Percentiles rank a stretch among this genome's conserved stretches.
These are phyloP conservation scores for Bromus sterilis DNA, from an alignment of 176 grass and related monocot genomes.

Conservation along the genomic window DNA sequence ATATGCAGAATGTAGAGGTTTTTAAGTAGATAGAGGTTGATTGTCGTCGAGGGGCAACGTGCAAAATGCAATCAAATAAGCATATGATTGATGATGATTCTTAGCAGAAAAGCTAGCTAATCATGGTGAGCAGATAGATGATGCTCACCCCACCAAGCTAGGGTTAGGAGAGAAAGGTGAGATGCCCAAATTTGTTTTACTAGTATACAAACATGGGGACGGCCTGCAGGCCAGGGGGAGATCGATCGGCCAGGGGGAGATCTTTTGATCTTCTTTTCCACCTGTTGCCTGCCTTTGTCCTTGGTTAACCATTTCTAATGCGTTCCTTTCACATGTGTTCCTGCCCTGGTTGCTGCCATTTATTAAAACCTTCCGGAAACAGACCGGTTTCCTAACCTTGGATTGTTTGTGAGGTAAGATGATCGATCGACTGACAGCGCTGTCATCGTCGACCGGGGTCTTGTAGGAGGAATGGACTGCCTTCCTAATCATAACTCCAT, in stretches of 20 bases:
- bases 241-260: conserved; percentile 1
- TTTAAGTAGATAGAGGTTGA: not conserved
- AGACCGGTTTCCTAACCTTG: conserved; percentile 38
- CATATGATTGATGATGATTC: not conserved
- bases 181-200: conserved; percentile 19
- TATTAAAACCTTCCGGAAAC: conserved; percentile 25
- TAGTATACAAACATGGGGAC: not conserved
- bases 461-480: conserved; percentile 43
- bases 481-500: conserved; percentile 61
- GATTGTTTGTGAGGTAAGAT: not conserved
- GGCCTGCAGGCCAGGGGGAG: not conserved
- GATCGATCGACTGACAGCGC: too few relatives aligned
- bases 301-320: conserved; percentile 20
- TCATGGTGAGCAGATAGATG: not conserved
- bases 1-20: too few relatives aligned
- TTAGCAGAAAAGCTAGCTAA: not conserved
- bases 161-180: not conserved
- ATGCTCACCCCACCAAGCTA: not conserved
- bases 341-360: not conserved
- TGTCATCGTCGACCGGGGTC: conserved; percentile 22
- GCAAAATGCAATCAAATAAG: not conserved
- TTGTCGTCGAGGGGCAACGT: not conserved
- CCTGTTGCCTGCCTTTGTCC: conserved; percentile 4
- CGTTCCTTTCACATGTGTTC: conserved; percentile 26
- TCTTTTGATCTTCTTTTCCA: conserved; percentile 13